Evolutionary conservation across 1,284 basidiomycete genomes (phyloP).

Genomic region (Sanghuangporus baumii): DNA sequence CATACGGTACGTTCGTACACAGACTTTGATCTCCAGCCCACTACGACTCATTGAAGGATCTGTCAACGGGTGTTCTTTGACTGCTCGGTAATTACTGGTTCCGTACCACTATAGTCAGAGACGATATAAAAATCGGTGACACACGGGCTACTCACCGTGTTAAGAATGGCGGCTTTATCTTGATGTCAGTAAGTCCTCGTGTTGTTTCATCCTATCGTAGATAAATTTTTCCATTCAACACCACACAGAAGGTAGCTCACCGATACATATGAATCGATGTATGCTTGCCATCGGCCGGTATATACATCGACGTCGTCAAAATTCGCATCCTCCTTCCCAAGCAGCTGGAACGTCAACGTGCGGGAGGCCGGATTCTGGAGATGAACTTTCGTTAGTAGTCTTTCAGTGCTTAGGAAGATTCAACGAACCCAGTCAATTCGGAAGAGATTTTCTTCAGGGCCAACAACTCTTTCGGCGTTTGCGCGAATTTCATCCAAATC

Average conservation of each 20-base stretch:
- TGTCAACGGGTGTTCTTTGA: constrained; percentile 23
- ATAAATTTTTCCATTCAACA: background rate
- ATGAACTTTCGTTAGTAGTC: background rate
- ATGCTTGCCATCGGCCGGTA: constrained; percentile 83
- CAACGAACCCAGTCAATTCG: constrained; percentile 83
- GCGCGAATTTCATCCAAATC: constrained; percentile 84
- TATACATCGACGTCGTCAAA: constrained; percentile 82
- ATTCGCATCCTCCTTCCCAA: constrained; percentile 86
- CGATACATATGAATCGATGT: constrained; percentile 84
- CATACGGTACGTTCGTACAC: constrained; percentile 77
- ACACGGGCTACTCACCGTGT: constrained; percentile 46
- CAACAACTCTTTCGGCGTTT: constrained; percentile 78
- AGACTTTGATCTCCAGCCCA: constrained; percentile 77
- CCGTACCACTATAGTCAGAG: constrained; percentile 16
- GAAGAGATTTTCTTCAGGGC: constrained; percentile 89
- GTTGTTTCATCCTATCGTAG: constrained; percentile 43
- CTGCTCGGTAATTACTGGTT: constrained; percentile 23
- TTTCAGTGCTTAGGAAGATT: background rate
- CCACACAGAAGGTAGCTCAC: constrained; percentile 36
- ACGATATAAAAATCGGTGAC: background rate
- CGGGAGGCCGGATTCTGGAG: constrained; percentile 64
- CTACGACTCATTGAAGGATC: constrained; percentile 43
- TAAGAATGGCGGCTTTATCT: constrained; percentile 69
- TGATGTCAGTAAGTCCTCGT: constrained; percentile 42
- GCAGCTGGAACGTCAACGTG: constrained; percentile 77